A percentile compares a stretch with the other conserved stretches of the same genome.
phyloP scores from a whole-genome alignment of 305 asterid species.

The Fraxinus baroniana region DNA sequence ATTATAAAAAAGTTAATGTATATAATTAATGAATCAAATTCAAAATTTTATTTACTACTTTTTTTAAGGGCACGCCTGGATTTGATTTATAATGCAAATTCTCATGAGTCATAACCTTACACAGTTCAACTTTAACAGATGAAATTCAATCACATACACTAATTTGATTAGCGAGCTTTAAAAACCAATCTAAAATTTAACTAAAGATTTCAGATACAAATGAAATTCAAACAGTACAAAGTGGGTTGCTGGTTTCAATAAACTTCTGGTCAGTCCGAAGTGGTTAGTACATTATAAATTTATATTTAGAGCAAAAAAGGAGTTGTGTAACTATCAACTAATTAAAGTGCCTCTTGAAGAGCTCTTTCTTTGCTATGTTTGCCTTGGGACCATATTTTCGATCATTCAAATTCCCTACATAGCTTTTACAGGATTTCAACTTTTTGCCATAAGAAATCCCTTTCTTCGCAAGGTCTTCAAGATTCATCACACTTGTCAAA shows the following conservation, averaged over 20 bases:
- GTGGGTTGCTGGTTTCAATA: background rate
- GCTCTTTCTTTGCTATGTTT: constrained; percentile 56
- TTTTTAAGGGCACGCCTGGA: background rate
- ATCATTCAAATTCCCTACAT: constrained; percentile 37
- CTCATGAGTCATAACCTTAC: background rate
- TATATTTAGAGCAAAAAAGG: background rate
- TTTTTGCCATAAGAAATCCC: constrained; percentile 32
- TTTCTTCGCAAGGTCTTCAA: constrained; percentile 64
- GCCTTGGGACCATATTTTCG: constrained; percentile 50
- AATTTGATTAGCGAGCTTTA: background rate
- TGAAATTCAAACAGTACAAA: background rate
- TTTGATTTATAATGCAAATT: background rate
- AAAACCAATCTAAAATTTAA: background rate
- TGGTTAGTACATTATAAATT: background rate
- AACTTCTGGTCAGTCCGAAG: background rate
- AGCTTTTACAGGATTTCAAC: constrained; percentile 56
- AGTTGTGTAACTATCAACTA: background rate
- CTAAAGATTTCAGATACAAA: background rate
- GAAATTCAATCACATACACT: background rate
- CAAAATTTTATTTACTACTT: too few species aligned
- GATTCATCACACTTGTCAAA: constrained; percentile 42
- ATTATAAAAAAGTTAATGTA: too few species aligned
- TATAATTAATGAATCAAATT: too few species aligned
- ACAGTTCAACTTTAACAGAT: background rate
- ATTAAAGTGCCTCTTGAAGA: constrained; percentile 22